These are phyloP conservation scores for Fusarium sp. DNA, from an alignment of 2,329 filamentous ascomycete species.

Conservation along the genomic window DNA sequence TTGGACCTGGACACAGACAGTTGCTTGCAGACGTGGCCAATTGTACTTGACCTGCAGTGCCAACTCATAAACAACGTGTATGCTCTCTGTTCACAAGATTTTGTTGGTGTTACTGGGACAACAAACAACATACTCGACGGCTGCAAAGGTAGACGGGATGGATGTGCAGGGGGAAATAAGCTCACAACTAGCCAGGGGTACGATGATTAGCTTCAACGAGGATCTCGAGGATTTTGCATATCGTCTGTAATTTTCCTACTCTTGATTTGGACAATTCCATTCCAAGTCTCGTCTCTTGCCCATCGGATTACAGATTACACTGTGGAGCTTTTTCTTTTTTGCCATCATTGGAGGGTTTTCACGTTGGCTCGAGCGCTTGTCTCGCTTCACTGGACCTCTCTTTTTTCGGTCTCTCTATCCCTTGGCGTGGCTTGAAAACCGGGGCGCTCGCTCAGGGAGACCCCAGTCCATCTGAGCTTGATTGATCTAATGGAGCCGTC, in stretches of 20 bases:
- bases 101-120: conserved; percentile 14
- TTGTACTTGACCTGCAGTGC: background rate
- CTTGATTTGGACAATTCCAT: conserved; percentile 4
- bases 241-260: background rate
- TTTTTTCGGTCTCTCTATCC: conserved; percentile 17
- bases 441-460: background rate
- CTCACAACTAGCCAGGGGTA: conserved; percentile 20
- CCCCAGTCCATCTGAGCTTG: conserved; percentile 8
- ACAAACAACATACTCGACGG: conserved; percentile 13
- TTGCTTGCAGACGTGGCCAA: background rate
- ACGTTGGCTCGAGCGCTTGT: conserved; percentile 12
- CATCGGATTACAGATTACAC: conserved; percentile 20
- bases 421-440: conserved; percentile 28
- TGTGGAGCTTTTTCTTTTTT: conserved; percentile 19
- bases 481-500: conserved; percentile 26
- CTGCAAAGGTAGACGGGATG: background rate
- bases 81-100: background rate
- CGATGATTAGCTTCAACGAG: background rate
- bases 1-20: conserved; percentile 15
- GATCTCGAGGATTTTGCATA: background rate
- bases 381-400: conserved; percentile 29
- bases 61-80: background rate
- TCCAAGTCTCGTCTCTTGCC: conserved; percentile 19
- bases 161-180: conserved; percentile 4
- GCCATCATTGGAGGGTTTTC: conserved; percentile 10